Evolutionary conservation across 805 yeast genomes (phyloP), one percentile per base, ranked within the genome.

Genomic region (Saccharomycopsis capsularis): DNA sequence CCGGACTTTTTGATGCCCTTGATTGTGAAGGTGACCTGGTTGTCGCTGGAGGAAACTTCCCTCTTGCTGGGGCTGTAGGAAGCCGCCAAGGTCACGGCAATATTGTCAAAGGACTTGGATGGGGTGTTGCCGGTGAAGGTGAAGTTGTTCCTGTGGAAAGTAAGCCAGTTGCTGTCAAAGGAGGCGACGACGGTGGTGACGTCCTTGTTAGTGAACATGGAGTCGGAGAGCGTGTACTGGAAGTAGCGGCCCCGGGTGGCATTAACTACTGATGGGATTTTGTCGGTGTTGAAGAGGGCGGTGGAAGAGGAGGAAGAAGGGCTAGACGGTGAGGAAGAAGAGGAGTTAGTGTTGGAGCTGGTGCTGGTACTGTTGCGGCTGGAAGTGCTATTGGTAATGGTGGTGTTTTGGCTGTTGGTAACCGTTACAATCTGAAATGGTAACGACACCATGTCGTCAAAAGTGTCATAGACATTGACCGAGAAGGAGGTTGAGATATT

Each of bases 71-170:
- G 18, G 7, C 5, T 11, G 6, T 9, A 9, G 19, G 38, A 13
- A 4, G 65, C 67, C 19, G 80, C 74, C 27, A 82, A 62, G 2
- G 65, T 65, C 24, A 81, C 67, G 0, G 57, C 44, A 15, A 73
- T 51, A 2, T 55, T 48, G 15, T 71, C 69, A 38, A 81, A 76
- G 6, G 7, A 6, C 55, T 70, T 65, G 3, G 60, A 56, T 2
- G 88, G 86, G 19, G 82, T 84, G 16, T 65, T 60, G 25, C 99
- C 99, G 36, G 65, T 63, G 48, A 91, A 71, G 0, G 95, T 82
- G 61, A 75, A 68, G 59, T 84, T 86, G 9, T 73, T 55, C 40
- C 66, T 57, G 62, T 80, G 75, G 61, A 75, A 89, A 1, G 68
- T 57, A 43, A 91, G 68, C 98, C 98, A 91, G 19, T 21, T 67